Percentiles rank a stretch among this genome's conserved stretches.
These are phyloP conservation scores for Populus davidiana DNA, from an alignment of 345 rosid genomes.

Conservation along the genomic window DNA sequence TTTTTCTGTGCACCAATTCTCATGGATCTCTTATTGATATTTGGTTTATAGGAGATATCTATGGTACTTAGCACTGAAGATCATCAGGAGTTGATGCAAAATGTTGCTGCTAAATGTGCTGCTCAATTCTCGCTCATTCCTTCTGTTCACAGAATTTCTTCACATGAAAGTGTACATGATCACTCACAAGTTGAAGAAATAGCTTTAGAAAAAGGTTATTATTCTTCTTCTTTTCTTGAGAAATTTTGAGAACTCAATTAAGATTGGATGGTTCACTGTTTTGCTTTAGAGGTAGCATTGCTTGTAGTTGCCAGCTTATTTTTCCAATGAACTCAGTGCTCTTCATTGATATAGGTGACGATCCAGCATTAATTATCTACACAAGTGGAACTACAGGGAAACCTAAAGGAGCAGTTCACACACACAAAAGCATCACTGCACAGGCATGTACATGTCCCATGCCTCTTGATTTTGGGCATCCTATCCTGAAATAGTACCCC, in stretches of 20 bases:
- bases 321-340: neutral
- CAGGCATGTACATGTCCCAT: constrained; percentile 50
- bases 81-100: constrained; percentile 58
- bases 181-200: constrained; percentile 39
- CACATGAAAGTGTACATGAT: constrained; percentile 25
- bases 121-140: constrained; percentile 73
- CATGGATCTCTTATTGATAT: constrained; percentile 5
- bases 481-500: neutral
- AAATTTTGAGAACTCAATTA: constrained; percentile 24
- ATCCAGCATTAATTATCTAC: constrained; percentile 85
- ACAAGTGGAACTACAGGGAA: constrained; percentile 99
- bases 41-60: constrained; percentile 59
- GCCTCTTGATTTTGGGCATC: neutral
- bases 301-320: neutral
- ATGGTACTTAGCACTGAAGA: constrained; percentile 79
- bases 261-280: constrained; percentile 14
- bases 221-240: constrained; percentile 16
- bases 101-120: constrained; percentile 58
- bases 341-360: constrained; percentile 43
- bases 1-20: neutral
- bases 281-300: neutral
- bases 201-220: constrained; percentile 26
- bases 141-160: constrained; percentile 38
- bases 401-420: constrained; percentile 98
- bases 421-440: constrained; percentile 74